A percentile compares a stretch with the other conserved stretches of the same genome.
phyloP scores from a whole-genome alignment of 2,329 filamentous ascomycete species.

The Neocatenulostroma microsporum region DNA sequence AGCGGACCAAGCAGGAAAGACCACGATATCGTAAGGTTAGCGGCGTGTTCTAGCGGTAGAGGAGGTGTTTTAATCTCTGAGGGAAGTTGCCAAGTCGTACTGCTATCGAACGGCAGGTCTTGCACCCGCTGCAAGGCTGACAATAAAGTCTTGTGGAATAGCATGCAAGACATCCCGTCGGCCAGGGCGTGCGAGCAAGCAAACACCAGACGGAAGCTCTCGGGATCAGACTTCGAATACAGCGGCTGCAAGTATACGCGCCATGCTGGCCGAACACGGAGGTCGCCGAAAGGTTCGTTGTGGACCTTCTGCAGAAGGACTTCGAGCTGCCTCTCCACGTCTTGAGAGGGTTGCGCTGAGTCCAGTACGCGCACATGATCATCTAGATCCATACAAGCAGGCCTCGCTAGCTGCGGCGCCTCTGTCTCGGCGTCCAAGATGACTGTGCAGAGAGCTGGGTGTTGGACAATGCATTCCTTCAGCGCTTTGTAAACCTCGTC shows the following conservation, averaged over 20 bases:
- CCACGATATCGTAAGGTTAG: conserved; percentile 39
- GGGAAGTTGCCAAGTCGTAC: conserved; percentile 9
- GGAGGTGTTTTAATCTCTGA: conserved; percentile 20
- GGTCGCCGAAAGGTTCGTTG: conserved; percentile 27
- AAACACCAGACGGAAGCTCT: conserved; percentile 29
- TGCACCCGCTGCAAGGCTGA: conserved; percentile 12
- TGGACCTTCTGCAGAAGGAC: conserved; percentile 25
- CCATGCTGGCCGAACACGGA: conserved; percentile 35
- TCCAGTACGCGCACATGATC: conserved; percentile 34
- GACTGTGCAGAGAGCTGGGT: conserved; percentile 33
- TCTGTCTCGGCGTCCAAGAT: conserved; percentile 33
- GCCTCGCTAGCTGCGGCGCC: conserved; percentile 29
- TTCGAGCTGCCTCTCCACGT: conserved; percentile 18
- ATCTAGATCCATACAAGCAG: conserved; percentile 29
- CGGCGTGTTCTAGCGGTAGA: conserved; percentile 33
- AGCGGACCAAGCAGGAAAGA: conserved; percentile 36
- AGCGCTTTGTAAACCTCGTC: conserved; percentile 27
- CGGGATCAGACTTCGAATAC: background rate
- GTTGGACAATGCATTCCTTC: conserved; percentile 31
- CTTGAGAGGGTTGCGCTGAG: conserved; percentile 1
- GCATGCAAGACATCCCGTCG: conserved; percentile 37
- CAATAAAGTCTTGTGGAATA: conserved; percentile 39
- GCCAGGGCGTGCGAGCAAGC: conserved; percentile 38
- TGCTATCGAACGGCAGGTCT: background rate
- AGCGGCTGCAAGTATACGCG: conserved; percentile 32